These are phyloP conservation scores for Thermothelomyces thermophilus DNA, from an alignment of 2,329 filamentous ascomycete genomes.

Conservation along the genomic window DNA sequence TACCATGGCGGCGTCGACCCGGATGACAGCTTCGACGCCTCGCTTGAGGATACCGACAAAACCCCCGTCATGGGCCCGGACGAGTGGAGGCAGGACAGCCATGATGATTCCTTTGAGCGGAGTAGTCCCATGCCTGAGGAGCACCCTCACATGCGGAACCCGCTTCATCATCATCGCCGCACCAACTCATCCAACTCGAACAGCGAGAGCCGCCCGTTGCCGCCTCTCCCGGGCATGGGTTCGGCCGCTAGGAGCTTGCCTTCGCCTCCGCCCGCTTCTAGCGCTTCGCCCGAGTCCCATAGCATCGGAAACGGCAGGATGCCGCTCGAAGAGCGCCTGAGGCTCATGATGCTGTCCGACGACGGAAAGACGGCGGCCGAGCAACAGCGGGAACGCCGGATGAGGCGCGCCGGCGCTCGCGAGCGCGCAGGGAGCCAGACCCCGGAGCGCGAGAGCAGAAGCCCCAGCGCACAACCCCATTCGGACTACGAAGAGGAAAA, in stretches of 20 bases:
- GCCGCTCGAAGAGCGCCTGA: constrained; percentile 77
- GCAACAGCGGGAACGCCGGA: constrained; percentile 61
- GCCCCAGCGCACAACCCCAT: constrained; percentile 29
- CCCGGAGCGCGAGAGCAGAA: constrained; percentile 34
- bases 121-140: constrained; percentile 60
- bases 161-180: constrained; percentile 52
- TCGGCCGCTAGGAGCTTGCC: constrained; percentile 51
- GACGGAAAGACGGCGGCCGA: constrained; percentile 57
- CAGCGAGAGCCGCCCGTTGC: constrained; percentile 75
- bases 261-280: constrained; percentile 61
- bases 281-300: constrained; percentile 71
- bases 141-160: constrained; percentile 41
- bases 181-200: constrained; percentile 72
- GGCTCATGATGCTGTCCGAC: constrained; percentile 80
- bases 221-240: constrained; percentile 67
- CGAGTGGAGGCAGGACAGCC: constrained; percentile 76
- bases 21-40: constrained; percentile 93
- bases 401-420: constrained; percentile 54
- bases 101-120: constrained; percentile 47
- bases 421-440: constrained; percentile 40
- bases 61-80: constrained; percentile 96
- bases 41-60: constrained; percentile 91
- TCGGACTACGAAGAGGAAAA: constrained; percentile 51
- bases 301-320: constrained; percentile 69
- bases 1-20: constrained; percentile 53